phyloP scores from a whole-genome alignment of 140 eudicot species.

The Stevia rebaudiana region DNA sequence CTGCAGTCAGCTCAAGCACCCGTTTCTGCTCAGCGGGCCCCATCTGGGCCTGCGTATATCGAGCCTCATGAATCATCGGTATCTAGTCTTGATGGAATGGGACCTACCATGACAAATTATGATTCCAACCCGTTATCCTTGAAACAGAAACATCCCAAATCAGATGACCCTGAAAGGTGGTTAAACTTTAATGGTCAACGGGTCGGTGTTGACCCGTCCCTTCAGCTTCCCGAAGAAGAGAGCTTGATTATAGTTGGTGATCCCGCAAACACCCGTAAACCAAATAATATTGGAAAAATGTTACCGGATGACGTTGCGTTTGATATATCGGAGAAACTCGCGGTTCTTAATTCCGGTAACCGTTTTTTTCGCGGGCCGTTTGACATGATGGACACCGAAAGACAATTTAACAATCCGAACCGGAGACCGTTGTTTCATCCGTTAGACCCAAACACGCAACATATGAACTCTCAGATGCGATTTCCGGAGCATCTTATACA shows the following conservation, averaged over 20 bases:
- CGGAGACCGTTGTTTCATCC: slow-evolving; percentile 48
- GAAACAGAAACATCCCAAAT: slow-evolving; percentile 32
- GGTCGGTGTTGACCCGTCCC: slow-evolving; percentile 26
- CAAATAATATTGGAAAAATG: slow-evolving; percentile 20
- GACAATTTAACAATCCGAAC: slow-evolving; percentile 42
- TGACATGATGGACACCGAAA: slow-evolving; percentile 42
- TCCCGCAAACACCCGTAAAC: slow-evolving; percentile 31
- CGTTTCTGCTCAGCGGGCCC: slow-evolving; percentile 71
- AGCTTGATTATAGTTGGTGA: slow-evolving; percentile 43
- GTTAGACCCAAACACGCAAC: slow-evolving; percentile 40
- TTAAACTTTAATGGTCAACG: slow-evolving; percentile 42
- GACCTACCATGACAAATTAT: slow-evolving; percentile 28
- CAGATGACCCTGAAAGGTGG: slow-evolving; percentile 48
- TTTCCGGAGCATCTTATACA: slow-evolving; percentile 57
- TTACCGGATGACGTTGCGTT: slow-evolving; percentile 34
- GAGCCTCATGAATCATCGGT: slow-evolving; percentile 34
- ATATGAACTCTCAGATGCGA: slow-evolving; percentile 53
- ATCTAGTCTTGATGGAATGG: slow-evolving; percentile 32
- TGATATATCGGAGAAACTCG: slow-evolving; percentile 58
- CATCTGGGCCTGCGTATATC: slow-evolving; percentile 37
- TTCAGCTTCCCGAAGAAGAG: slow-evolving; percentile 73
- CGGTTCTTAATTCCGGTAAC: slow-evolving; percentile 47
- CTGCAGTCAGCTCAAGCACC: slow-evolving; percentile 85
- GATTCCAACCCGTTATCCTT: slow-evolving; percentile 29
- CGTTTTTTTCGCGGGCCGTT: slow-evolving; percentile 42